A percentile compares a stretch with the other conserved stretches of the same genome.
Evolutionary conservation across 768 basidiomycete genomes (phyloP).

Genomic region (Tephrocybe sp.): DNA sequence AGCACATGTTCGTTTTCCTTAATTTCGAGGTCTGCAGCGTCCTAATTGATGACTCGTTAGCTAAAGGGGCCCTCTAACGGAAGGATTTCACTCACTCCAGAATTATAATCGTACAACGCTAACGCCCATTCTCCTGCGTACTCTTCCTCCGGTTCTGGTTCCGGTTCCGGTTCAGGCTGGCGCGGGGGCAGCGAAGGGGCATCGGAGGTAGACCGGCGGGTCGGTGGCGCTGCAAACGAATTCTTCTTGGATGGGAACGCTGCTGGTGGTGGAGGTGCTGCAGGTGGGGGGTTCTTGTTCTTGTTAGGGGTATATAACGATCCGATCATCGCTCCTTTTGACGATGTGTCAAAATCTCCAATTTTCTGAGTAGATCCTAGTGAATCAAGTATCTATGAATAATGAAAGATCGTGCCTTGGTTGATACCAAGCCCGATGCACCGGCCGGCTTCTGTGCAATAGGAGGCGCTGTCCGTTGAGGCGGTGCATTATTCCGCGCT

Average conservation of each 20-base stretch:
- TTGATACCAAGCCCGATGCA: constrained; percentile 22
- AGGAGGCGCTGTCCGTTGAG: constrained; percentile 18
- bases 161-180: constrained; percentile 33
- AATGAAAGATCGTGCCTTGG: constrained; percentile 22
- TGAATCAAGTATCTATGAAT: not conserved
- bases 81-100: constrained; percentile 40
- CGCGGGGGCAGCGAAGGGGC: constrained; percentile 28
- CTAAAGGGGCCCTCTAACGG: not conserved
- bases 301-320: constrained; percentile 44
- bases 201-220: constrained; percentile 7
- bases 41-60: constrained; percentile 39
- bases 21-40: constrained; percentile 65
- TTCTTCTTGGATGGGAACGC: constrained; percentile 44
- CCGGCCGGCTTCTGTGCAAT: constrained; percentile 29
- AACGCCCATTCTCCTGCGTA: constrained; percentile 72
- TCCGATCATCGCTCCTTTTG: constrained; percentile 44
- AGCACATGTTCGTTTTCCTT: constrained; percentile 57
- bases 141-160: constrained; percentile 28
- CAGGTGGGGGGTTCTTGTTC: constrained; percentile 35
- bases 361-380: constrained; percentile 43
- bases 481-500: constrained; percentile 19
- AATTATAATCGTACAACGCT: constrained; percentile 72
- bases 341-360: constrained; percentile 58
- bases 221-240: constrained; percentile 22
- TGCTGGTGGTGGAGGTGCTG: constrained; percentile 31